Evolutionary conservation across 768 basidiomycete genomes (phyloP).

Genomic region (Agrocybe praecox): DNA sequence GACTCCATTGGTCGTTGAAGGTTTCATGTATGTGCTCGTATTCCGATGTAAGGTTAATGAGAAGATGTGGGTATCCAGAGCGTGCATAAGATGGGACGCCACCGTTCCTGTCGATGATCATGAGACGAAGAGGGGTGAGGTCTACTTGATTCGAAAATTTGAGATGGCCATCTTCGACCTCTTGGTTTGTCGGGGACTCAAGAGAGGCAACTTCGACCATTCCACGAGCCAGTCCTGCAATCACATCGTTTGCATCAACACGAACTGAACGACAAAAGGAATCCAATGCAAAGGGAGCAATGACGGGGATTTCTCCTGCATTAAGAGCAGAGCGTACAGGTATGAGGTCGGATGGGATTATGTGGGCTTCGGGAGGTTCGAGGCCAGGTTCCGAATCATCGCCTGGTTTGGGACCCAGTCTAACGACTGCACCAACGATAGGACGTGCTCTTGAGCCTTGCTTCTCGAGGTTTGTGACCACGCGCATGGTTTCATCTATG

Average conservation of each 20-base stretch:
- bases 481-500: conserved; percentile 82
- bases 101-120: conserved; percentile 97
- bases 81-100: conserved; percentile 98
- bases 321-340: conserved; percentile 87
- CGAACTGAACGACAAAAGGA: conserved; percentile 86
- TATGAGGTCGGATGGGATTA: conserved; percentile 76
- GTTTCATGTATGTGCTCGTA: conserved; percentile 83
- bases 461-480: conserved; percentile 79
- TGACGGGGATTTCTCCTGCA: conserved; percentile 95
- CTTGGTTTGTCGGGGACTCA: conserved; percentile 24
- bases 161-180: conserved; percentile 32
- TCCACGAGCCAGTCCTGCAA: conserved; percentile 84
- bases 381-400: conserved; percentile 36
- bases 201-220: conserved; percentile 65
- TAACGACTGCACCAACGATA: conserved; percentile 82
- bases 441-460: conserved; percentile 90
- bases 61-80: conserved; percentile 90
- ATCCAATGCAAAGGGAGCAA: conserved; percentile 91
- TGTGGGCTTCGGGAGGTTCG: conserved; percentile 72
- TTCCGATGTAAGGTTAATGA: conserved; percentile 93
- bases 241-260: conserved; percentile 84
- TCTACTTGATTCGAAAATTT: conserved; percentile 61
- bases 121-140: conserved; percentile 91
- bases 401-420: conserved; percentile 76
- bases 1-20: conserved; percentile 76